phyloP scores from a whole-genome alignment of 2,329 filamentous ascomycete genomes.

The Fusarium sp. region DNA sequence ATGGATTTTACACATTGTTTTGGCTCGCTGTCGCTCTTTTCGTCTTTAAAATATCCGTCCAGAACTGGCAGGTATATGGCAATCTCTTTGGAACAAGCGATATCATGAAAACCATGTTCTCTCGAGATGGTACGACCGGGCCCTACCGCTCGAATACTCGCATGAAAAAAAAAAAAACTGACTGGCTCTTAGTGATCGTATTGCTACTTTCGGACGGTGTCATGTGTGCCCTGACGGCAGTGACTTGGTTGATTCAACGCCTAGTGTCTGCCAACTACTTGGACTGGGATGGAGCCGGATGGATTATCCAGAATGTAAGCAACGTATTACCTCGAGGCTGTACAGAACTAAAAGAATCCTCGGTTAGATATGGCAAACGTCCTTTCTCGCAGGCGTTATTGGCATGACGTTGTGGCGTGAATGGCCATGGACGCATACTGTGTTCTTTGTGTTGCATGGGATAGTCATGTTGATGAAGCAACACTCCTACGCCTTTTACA shows the following conservation, averaged over 20 bases:
- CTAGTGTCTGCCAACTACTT: constrained; percentile 66
- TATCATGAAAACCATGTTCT: constrained; percentile 74
- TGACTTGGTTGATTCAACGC: constrained; percentile 72
- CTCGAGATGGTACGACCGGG: constrained; percentile 53
- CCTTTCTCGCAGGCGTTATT: constrained; percentile 69
- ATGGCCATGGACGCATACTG: constrained; percentile 86
- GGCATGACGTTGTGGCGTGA: constrained; percentile 74
- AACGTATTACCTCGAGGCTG: not conserved
- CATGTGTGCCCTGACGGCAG: constrained; percentile 72
- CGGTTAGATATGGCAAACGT: constrained; percentile 70
- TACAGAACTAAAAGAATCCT: not conserved
- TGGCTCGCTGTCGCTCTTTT: constrained; percentile 76
- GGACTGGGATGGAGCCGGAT: constrained; percentile 73
- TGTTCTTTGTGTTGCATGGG: constrained; percentile 78
- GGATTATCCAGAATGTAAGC: constrained; percentile 75
- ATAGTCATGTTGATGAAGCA: constrained; percentile 86
- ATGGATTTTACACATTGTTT: constrained; percentile 82
- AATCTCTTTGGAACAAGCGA: constrained; percentile 75
- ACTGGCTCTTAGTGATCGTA: constrained; percentile 55
- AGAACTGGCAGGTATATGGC: constrained; percentile 75
- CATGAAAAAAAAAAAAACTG: constrained; percentile 1
- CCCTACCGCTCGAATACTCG: not conserved
- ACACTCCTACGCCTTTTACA: constrained; percentile 82
- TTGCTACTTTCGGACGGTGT: constrained; percentile 71
- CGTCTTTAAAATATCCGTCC: constrained; percentile 70